Percentiles rank a stretch among this genome's conserved stretches.
Conservation (phyloP, 805 yeast genomes). For the Metahyphopichia silvanorum region DNA sequence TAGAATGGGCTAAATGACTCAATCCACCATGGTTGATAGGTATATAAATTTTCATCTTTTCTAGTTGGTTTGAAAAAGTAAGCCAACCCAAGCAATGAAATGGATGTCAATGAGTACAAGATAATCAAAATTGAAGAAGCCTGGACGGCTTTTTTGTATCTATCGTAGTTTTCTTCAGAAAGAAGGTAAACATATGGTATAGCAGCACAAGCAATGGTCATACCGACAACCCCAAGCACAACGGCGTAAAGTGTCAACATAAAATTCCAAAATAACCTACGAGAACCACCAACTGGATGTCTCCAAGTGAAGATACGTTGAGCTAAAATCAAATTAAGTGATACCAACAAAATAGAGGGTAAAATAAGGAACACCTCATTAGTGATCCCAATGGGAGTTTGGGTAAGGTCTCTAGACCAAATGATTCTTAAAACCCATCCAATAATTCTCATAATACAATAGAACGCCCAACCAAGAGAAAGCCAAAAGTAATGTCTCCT, state of each 20-base stretch:
- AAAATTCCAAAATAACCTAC: constrained; percentile 44
- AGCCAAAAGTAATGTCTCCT: constrained; percentile 63
- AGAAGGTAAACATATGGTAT: constrained; percentile 59
- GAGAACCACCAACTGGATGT: constrained; percentile 67
- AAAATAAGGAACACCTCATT: constrained; percentile 54
- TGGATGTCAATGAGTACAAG: constrained; percentile 52
- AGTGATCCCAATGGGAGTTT: constrained; percentile 50
- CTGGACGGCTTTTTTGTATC: constrained; percentile 53
- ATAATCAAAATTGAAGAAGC: constrained; percentile 36
- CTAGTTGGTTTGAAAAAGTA: constrained; percentile 54
- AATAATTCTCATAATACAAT: constrained; percentile 49
- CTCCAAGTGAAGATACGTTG: constrained; percentile 76
- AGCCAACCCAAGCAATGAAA: constrained; percentile 47
- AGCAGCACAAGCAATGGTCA: constrained; percentile 65
- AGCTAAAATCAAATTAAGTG: constrained; percentile 61
- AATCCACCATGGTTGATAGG: constrained; percentile 80
- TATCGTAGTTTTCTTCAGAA: constrained; percentile 38
- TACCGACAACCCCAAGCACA: constrained; percentile 57
- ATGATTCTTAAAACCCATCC: constrained; percentile 58
- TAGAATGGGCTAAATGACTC: constrained; percentile 57
- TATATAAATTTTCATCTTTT: constrained; percentile 47
- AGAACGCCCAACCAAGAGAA: constrained; percentile 50
- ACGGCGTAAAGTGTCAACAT: constrained; percentile 51
- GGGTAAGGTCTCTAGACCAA: constrained; percentile 55
- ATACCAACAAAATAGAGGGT: constrained; percentile 56